Base-by-base conservation (phyloP, 192 early-diverging fungal genomes). In the Gonapodya prolifera region DNA sequence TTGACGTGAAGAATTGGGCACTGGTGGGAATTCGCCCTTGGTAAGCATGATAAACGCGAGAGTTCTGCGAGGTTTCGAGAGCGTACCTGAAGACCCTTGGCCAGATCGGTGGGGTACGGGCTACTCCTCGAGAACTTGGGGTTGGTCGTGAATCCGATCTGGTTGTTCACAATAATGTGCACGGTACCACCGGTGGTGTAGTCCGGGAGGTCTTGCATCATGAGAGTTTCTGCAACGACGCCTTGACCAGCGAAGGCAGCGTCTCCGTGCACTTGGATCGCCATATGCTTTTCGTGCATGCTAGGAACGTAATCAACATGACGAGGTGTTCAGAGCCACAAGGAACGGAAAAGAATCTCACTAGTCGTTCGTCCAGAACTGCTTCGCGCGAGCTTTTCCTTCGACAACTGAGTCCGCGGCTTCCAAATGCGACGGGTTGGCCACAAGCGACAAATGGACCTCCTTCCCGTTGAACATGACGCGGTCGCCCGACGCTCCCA, bases 351-450 rank as follows among this genome's bases (percentile, higher is more conserved):
- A n/a, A n/a, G n/a, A n/a, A n/a, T 90, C 87, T 70, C 89, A 84
- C 76, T 91, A 87, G 83, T 98, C 97, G 86, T 92, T 91, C 83
- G 89, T 91, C 85, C 96, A 97, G 85, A 92, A 93, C 86, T 97
- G 97, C 81, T 93, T 89, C 61, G 93, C 97, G 78, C 95, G 92
- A 34, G 95, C 95, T 89, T 99, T 99, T 79, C 97, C 97, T 77
- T 95, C 89, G n/a, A 99, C 97, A 29, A 99, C 95, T 8, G 96
- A 95, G 83, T 99, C 92, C 2, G 94, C 96, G 35, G 96, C 95
- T 85, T 99, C 97, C 85, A 99, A 89, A 80, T 99, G 97, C 69
- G 97, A 99, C 74, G 97, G 97, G 87, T 99, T 99, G 35, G 97
- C 96, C 75, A 94, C 95, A 79, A 99, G 90, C 75, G 95, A 97